Evolutionary conservation across 129 eudicot genomes (phyloP), one percentile per base, ranked within the genome.

Genomic region (Flaveria bidentis): DNA sequence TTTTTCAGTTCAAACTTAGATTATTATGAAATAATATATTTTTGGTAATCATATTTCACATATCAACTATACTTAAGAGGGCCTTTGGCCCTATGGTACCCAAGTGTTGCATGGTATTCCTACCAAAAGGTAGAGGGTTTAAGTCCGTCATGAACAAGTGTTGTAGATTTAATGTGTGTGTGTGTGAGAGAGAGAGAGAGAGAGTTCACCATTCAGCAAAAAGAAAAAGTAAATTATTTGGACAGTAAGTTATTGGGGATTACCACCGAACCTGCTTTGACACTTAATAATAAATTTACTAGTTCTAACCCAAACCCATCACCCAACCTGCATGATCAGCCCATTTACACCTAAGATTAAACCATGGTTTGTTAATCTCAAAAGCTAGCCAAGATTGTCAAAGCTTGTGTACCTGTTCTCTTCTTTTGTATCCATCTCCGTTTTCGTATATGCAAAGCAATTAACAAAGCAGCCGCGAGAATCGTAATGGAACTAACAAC

Each of bases 401-500:
- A 15, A 44, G 69, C 69, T 28, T 60, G 55, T 47, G 13, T 74
- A 88, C 97, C 97, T 80, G 86, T 87, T 89, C 96, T 83, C 78
- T 85, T 91, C 82, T 83, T 80, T 66, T 91, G 77, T 67, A 89
- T 75, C 53, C 36, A 62, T 78, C 86, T 87, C 61, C 53, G 63
- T 53, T 83, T 89, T 88, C 89, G 76, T 26, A 84, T 66, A 70
- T 92, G 86, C 57, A 69, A 68, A 75, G 83, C 91, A 72, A 87
- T 81, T 33, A 80, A 76, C 36, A 72, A 56, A 10, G 86, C 93
- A 18, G 82, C 88, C 4, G 75, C 72, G 60, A 92, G 64, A 87
- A 92, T 85, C n/a, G 80, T 76, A 36, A 79, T 76, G 61, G 92
- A 81, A 76, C 97, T 87, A 52, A 83, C 82, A 46, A 80, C 80